Evolutionary conservation across 768 basidiomycete genomes (phyloP), one percentile per base, ranked within the genome.

Genomic region (Clavulina sp.): DNA sequence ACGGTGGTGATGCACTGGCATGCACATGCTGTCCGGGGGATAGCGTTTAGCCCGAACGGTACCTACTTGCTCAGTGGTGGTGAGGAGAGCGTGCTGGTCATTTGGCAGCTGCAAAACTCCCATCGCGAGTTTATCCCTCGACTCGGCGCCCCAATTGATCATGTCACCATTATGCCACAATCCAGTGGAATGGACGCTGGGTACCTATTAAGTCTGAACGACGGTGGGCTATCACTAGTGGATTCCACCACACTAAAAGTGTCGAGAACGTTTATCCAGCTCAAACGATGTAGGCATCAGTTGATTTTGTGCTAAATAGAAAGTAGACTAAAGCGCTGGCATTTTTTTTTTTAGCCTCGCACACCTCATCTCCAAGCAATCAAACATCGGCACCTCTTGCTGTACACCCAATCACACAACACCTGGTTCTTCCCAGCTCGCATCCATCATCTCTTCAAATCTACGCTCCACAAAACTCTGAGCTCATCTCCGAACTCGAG

Each of bases 1-100:
- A 92, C 88, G 0, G 80, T 85, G 2, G 74, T 78, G 3, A 66
- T 96, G 49, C 93, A 96, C 65, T 99, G 95, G 95, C 95, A 99
- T 62, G 84, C 93, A 2, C 93, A 97, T 62, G 76, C 88, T 3
- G 85, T 97, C 18, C 79, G 84, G 2, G 81, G 87, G 1, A 63
- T 99, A 26, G 70, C 79, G 0, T 99, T 97, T 64, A 85, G 89
- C 0, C 66, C 80, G 9, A 91, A 93, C 57, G 95, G 95, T 9
- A 82, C 88, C 5, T 93, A 95, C 63, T 66, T 99, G 18, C 66
- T 97, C 46, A 92, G 85, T 54, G 93, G 89, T 56, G 95, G 95
- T 41, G 88, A 95, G 64, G 95, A 97, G 63, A 76, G 84, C 30
- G 93, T 96, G 6, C 66, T 99, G n/a, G 92, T 97, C 34, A 81